These are phyloP conservation scores for Meredithiella fracta DNA, from an alignment of 2,329 filamentous ascomycete genomes.

Conservation along the genomic window DNA sequence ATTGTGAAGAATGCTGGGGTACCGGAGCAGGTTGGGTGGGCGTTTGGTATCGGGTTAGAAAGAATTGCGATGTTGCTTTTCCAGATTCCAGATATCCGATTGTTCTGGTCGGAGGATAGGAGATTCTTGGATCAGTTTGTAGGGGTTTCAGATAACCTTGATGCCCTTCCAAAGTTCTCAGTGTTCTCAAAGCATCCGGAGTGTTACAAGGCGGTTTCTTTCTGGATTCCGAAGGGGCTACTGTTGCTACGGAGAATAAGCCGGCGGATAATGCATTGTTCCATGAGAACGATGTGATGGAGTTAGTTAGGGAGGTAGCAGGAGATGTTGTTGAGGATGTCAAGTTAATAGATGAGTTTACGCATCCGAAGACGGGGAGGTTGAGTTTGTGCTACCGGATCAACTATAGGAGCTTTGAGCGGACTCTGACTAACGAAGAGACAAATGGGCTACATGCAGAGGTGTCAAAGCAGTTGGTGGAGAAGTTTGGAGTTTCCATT, in stretches of 20 bases:
- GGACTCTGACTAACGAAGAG: slow-evolving; percentile 73
- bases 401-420: slow-evolving; percentile 83
- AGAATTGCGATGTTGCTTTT: slow-evolving; percentile 96
- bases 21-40: slow-evolving; percentile 70
- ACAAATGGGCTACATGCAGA: slow-evolving; percentile 57
- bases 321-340: slow-evolving; percentile 84
- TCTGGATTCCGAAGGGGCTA: slow-evolving; percentile 50
- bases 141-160: slow-evolving; percentile 37
- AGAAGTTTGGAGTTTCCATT: slow-evolving; percentile 62
- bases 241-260: slow-evolving; percentile 18
- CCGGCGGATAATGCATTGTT: slow-evolving; percentile 40
- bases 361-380: slow-evolving; percentile 67
- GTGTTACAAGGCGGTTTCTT: slow-evolving; percentile 83
- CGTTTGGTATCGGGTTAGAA: slow-evolving; percentile 86
- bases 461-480: slow-evolving; percentile 48
- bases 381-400: slow-evolving; percentile 83
- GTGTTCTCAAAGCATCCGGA: slow-evolving; percentile 85
- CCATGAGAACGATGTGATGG: slow-evolving; percentile 96
- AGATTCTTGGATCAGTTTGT: slow-evolving; percentile 79
- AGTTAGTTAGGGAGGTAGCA: slow-evolving; percentile 67
- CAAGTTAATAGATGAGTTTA: slow-evolving; percentile 66
- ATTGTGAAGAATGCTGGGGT: slow-evolving; percentile 64
- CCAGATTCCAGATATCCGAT: slow-evolving; percentile 84
- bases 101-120: slow-evolving; percentile 82
- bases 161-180: slow-evolving; percentile 45